phyloP scores from a whole-genome alignment of 106 monocot genomes.

The Dendrobium nobile region DNA sequence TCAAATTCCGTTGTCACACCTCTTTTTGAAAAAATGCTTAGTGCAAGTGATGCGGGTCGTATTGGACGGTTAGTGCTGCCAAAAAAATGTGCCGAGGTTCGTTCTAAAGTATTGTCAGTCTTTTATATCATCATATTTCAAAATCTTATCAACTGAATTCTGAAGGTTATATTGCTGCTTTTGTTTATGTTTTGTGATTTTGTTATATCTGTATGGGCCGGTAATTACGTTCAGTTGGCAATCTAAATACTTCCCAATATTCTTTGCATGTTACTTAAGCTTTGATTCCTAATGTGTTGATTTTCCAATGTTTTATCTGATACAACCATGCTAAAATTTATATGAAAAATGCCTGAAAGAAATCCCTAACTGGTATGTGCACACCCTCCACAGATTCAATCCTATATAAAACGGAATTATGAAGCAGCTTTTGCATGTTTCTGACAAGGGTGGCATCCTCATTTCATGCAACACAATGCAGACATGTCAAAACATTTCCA shows the following conservation, averaged over 20 bases:
- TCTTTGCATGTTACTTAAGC: neutral
- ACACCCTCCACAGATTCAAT: neutral
- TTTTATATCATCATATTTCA: neutral
- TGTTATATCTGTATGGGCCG: neutral
- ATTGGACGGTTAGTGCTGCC: conserved; percentile 96
- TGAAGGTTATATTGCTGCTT: neutral
- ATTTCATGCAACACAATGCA: neutral
- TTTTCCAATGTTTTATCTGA: neutral
- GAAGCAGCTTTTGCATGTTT: neutral
- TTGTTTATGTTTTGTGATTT: conserved; percentile 1
- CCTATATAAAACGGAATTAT: neutral
- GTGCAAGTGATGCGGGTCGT: conserved; percentile 97
- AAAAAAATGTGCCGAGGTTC: conserved; percentile 97
- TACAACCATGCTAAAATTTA: neutral
- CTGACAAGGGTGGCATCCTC: neutral
- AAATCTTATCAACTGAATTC: neutral
- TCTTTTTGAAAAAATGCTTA: conserved; percentile 95
- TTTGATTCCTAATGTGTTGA: neutral
- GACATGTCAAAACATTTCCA: neutral
- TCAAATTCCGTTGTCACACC: conserved; percentile 88
- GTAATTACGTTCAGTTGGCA: neutral
- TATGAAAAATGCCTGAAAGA: neutral
- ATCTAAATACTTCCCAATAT: neutral
- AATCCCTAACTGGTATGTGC: neutral
- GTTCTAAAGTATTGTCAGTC: neutral